Conservation (phyloP, 2,329 filamentous ascomycete genomes). For the Cordyceps cicadae region DNA sequence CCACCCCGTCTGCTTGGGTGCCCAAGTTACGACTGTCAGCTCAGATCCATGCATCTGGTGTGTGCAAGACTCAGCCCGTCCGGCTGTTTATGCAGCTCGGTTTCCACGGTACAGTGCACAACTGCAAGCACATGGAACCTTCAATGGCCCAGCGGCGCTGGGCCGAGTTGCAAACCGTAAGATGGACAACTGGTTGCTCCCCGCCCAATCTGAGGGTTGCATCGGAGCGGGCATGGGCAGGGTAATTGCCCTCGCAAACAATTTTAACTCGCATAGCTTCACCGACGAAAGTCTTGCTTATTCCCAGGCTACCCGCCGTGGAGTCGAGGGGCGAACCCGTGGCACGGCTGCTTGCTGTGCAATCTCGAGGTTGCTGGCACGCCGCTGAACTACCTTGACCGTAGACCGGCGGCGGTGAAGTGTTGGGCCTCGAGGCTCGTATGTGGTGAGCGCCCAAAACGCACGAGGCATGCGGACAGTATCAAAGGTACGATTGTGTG, state of each 20-base stretch:
- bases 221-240: slow-evolving; percentile 78
- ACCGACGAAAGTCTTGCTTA: slow-evolving; percentile 76
- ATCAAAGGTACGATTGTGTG: slow-evolving; percentile 91
- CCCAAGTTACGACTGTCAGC: slow-evolving; percentile 53
- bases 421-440: slow-evolving; percentile 88
- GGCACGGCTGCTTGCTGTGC: slow-evolving; percentile 72
- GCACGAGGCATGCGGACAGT: slow-evolving; percentile 80
- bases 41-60: not conserved
- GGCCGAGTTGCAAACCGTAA: slow-evolving; percentile 90
- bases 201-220: slow-evolving; percentile 85
- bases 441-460: slow-evolving; percentile 89
- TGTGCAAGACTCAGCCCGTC: slow-evolving; percentile 32
- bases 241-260: slow-evolving; percentile 89
- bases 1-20: slow-evolving; percentile 69
- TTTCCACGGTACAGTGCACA: slow-evolving; percentile 75
- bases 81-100: slow-evolving; percentile 71
- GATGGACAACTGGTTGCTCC: slow-evolving; percentile 87
- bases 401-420: slow-evolving; percentile 68
- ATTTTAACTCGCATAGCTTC: slow-evolving; percentile 78
- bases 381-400: slow-evolving; percentile 76
- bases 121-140: slow-evolving; percentile 81
- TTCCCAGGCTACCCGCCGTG: slow-evolving; percentile 75
- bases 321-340: slow-evolving; percentile 85
- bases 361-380: slow-evolving; percentile 67
- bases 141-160: slow-evolving; percentile 95